Evolutionary conservation across 1,284 basidiomycete genomes (phyloP), one percentile per base, ranked within the genome.

Genomic region (Wolfiporia cocos): DNA sequence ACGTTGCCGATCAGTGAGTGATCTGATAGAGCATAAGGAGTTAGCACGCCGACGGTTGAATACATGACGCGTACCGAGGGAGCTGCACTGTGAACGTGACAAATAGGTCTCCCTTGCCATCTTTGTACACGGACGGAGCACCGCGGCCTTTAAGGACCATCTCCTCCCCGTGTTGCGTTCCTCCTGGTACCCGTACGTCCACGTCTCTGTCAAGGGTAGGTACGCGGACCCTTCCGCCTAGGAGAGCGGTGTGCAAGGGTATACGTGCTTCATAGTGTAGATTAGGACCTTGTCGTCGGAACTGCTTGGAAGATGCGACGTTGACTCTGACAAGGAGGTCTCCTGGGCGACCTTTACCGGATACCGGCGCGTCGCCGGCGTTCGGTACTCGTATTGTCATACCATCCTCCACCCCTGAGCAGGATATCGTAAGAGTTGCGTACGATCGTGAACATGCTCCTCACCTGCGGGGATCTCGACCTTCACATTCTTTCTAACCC

Each of bases 161-260:
- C 65, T 98, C 93, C 67, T 99, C 92, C 15, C 93, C 94, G 55
- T 89, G 91, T 65, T 99, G 95, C 2, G 96, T 98, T 34, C 96
- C 95, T 26, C 76, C 74, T 35, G 94, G 92, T 37, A 99, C 81
- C 47, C 91, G 86, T 37, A 99, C 91, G 48, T 98, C 93, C 7
- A 98, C 93, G 42, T 96, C 91, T 32, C 94, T 92, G 52, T 99
- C 94, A 21, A 99, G 71, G 19, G 96, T 99, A 19, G 94, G 94
- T 37, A 99, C 89, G 30, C 92, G 81, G 34, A 94, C 88, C 54
- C 81, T 80, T 33, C 96, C 96, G 37, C 95, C 95, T 19, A 99
- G 75, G 35, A 99, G 69, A 6, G 96, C 96, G 4, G 78, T 81
- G 59, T 99, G 91, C 56, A 99, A 74, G 15, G 96, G 95, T 51